Conservation (phyloP, 345 rosid genomes). For the Psidium friedrichsthalianum region DNA sequence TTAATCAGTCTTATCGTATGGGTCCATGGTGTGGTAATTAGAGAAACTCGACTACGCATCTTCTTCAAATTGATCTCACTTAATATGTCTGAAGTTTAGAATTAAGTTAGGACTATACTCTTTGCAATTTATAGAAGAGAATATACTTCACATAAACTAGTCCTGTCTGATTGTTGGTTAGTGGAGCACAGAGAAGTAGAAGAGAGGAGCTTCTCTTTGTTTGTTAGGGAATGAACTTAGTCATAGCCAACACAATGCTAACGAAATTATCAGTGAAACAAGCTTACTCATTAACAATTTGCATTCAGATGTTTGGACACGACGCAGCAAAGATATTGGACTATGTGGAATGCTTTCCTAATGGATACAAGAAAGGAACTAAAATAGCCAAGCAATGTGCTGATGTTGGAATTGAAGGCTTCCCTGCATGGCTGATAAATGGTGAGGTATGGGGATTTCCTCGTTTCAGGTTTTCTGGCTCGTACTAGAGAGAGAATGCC, state of each 20-base stretch:
- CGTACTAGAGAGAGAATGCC: background rate
- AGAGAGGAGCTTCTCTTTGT: background rate
- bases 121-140: background rate
- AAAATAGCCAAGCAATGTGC: slow-evolving; percentile 71
- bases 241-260: background rate
- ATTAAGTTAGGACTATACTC: background rate
- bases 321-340: slow-evolving; percentile 67
- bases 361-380: slow-evolving; percentile 69
- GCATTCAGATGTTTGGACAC: slow-evolving; percentile 62
- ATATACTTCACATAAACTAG: background rate
- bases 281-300: background rate
- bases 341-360: slow-evolving; percentile 83
- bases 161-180: background rate
- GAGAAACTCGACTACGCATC: background rate
- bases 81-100: background rate
- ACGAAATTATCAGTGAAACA: background rate
- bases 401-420: slow-evolving; percentile 67
- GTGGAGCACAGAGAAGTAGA: background rate
- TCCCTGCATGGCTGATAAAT: slow-evolving; percentile 83
- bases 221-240: background rate
- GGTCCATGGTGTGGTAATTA: background rate
- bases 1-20: background rate
- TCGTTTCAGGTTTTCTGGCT: background rate
- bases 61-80: background rate
- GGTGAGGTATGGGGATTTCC: slow-evolving; percentile 44